These are phyloP conservation scores for Nematocida sp. DNA, from an alignment of 371 early-diverging fungal species.

Conservation along the genomic window DNA sequence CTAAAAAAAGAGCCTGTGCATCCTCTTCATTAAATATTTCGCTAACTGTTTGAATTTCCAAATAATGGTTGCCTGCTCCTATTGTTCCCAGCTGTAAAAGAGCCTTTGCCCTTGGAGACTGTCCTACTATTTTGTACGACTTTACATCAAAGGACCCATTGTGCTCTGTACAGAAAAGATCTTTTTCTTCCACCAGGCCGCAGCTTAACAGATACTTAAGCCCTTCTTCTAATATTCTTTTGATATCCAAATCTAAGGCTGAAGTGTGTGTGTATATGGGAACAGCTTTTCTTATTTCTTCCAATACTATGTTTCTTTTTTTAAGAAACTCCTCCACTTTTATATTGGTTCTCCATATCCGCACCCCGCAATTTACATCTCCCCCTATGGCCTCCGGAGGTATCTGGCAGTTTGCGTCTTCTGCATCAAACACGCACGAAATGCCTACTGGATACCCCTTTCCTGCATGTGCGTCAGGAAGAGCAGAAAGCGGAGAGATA, in stretches of 20 bases:
- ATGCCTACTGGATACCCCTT: slow-evolving; percentile 66
- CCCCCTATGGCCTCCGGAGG: slow-evolving; percentile 64
- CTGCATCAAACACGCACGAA: slow-evolving; percentile 57
- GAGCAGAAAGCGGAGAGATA: slow-evolving; percentile 37
- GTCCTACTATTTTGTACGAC: slow-evolving; percentile 46
- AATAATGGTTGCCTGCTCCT: slow-evolving; percentile 67
- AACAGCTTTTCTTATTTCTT: not conserved
- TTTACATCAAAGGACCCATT: slow-evolving; percentile 53
- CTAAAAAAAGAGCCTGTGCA: slow-evolving; percentile 49
- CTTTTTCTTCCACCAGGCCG: slow-evolving; percentile 42
- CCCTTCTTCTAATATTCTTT: slow-evolving; percentile 50
- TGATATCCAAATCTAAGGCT: not conserved
- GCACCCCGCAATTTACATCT: slow-evolving; percentile 68
- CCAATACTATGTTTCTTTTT: slow-evolving; percentile 1
- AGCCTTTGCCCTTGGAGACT: slow-evolving; percentile 60
- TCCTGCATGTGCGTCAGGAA: slow-evolving; percentile 67
- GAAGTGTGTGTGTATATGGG: not conserved
- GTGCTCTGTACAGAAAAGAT: slow-evolving; percentile 56
- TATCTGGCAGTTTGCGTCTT: slow-evolving; percentile 40
- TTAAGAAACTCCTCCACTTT: not conserved
- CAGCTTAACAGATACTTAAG: slow-evolving; percentile 30
- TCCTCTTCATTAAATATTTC: slow-evolving; percentile 59
- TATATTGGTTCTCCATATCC: slow-evolving; percentile 56
- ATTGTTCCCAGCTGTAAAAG: slow-evolving; percentile 61
- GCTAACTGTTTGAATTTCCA: slow-evolving; percentile 65